phyloP scores from a whole-genome alignment of 495 filamentous ascomycete genomes.

The Antarctomyces pellizariae region DNA sequence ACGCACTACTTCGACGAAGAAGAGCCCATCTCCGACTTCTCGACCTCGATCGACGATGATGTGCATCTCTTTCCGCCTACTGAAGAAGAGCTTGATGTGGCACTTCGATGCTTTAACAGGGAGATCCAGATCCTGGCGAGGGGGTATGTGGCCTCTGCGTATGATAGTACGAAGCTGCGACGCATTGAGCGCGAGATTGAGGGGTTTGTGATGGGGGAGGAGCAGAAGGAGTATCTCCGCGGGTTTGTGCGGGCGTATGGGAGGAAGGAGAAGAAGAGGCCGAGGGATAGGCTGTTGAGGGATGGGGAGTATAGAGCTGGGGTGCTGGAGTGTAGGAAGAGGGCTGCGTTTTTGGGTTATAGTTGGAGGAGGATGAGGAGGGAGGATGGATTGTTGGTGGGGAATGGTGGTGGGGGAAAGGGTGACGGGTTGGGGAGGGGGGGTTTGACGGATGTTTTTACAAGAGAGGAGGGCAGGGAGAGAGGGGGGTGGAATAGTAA shows the following conservation, averaged over 20 bases:
- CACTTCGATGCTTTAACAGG: slow-evolving; percentile 15
- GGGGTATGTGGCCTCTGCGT: slow-evolving; percentile 18
- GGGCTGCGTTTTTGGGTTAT: slow-evolving; percentile 73
- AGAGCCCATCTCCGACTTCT: slow-evolving; percentile 35
- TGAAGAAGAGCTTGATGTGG: slow-evolving; percentile 8
- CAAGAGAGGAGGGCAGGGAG: neutral
- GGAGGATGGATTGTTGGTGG: neutral
- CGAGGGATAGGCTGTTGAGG: slow-evolving; percentile 56
- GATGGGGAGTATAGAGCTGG: slow-evolving; percentile 37
- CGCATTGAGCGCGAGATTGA: slow-evolving; percentile 24
- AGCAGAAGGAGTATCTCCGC: slow-evolving; percentile 17
- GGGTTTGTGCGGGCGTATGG: slow-evolving; percentile 16
- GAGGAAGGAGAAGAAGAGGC: slow-evolving; percentile 40
- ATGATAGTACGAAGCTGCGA: slow-evolving; percentile 19
- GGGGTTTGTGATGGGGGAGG: slow-evolving; percentile 9
- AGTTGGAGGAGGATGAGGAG: slow-evolving; percentile 33
- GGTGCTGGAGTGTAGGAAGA: slow-evolving; percentile 57
- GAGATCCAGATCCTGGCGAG: slow-evolving; percentile 18
- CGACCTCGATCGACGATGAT: slow-evolving; percentile 10
- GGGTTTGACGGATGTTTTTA: neutral
- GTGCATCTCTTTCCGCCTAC: slow-evolving; percentile 7
- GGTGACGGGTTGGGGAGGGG: neutral
- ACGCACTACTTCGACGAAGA: slow-evolving; percentile 80
- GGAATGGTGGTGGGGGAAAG: neutral
- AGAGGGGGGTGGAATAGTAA: no score